Evolutionary conservation across 306 rosid species (phyloP).

Genomic region (Cucumis melo): DNA sequence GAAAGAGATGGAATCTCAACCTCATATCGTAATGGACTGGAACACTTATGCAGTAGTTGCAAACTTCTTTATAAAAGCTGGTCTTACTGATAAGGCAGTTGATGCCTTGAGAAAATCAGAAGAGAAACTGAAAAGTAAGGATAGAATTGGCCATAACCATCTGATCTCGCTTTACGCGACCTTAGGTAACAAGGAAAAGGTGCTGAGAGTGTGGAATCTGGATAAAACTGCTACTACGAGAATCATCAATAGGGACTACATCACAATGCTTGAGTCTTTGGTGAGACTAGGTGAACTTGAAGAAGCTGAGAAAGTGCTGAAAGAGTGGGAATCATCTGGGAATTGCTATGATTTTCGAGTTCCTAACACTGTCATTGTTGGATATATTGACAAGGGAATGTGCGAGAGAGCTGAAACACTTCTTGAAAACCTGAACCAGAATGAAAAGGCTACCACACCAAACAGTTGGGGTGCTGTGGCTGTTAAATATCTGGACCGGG

Average conservation of each 20-base stretch:
- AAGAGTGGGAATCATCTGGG: slow-evolving; percentile 70
- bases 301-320: slow-evolving; percentile 52
- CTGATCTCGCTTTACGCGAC: slow-evolving; percentile 55
- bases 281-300: slow-evolving; percentile 49
- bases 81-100: slow-evolving; percentile 28
- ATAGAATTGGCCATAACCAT: slow-evolving; percentile 49
- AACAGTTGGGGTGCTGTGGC: slow-evolving; percentile 56
- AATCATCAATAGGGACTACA: slow-evolving; percentile 62
- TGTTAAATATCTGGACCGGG: slow-evolving; percentile 28
- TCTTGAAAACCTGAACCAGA: slow-evolving; percentile 37
- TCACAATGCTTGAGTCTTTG: slow-evolving; percentile 41
- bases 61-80: slow-evolving; percentile 44
- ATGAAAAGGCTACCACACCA: slow-evolving; percentile 41
- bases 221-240: slow-evolving; percentile 55
- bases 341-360: slow-evolving; percentile 59
- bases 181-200: slow-evolving; percentile 47
- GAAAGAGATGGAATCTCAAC: slow-evolving; percentile 58
- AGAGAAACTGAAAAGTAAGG: slow-evolving; percentile 49
- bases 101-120: slow-evolving; percentile 50
- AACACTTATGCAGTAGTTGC: slow-evolving; percentile 68
- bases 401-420: slow-evolving; percentile 50
- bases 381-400: slow-evolving; percentile 36
- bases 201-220: slow-evolving; percentile 52
- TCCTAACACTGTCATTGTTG: slow-evolving; percentile 36
- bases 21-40: slow-evolving; percentile 65